phyloP scores from a whole-genome alignment of 495 filamentous ascomycete genomes.

The Aspergillus sparsus region DNA sequence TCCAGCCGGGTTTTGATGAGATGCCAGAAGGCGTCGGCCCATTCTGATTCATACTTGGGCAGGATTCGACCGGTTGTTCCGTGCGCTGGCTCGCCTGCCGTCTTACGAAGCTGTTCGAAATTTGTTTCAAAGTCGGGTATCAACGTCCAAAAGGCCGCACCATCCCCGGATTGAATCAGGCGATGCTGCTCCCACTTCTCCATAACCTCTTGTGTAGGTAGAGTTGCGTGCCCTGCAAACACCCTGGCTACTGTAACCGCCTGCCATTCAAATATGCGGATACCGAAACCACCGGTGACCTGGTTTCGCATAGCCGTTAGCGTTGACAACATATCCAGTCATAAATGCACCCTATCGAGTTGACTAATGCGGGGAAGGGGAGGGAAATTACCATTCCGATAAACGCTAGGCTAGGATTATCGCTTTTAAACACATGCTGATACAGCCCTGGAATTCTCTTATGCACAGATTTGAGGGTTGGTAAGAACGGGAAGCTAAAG shows the following conservation, averaged over 20 bases:
- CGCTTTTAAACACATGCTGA: slow-evolving; percentile 55
- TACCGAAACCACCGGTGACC: slow-evolving; percentile 58
- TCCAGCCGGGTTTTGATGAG: too few species aligned
- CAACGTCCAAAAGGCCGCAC: slow-evolving; percentile 48
- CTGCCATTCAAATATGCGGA: slow-evolving; percentile 63
- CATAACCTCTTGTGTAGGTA: slow-evolving; percentile 47
- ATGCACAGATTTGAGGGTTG: slow-evolving; percentile 48
- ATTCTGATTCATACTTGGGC: slow-evolving; percentile 49
- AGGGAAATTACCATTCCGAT: slow-evolving; percentile 45
- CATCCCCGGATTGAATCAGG: slow-evolving; percentile 51
- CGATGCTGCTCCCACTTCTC: slow-evolving; percentile 54
- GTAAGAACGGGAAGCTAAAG: slow-evolving; percentile 58
- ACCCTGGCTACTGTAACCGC: slow-evolving; percentile 58
- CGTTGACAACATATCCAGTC: slow-evolving; percentile 8
- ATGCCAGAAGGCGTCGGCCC: slow-evolving; percentile 33
- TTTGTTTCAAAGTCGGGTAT: slow-evolving; percentile 57
- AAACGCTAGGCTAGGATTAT: slow-evolving; percentile 40
- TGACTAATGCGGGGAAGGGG: background rate
- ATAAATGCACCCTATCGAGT: background rate
- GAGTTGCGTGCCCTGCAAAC: slow-evolving; percentile 49
- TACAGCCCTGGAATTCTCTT: slow-evolving; percentile 58
- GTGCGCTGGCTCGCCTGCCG: slow-evolving; percentile 48
- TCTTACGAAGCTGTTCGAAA: slow-evolving; percentile 49
- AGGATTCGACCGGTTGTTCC: slow-evolving; percentile 41
- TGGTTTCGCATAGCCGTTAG: slow-evolving; percentile 34